These are phyloP conservation scores for Solanum ahanhuiri DNA, from an alignment of 257 asterid species.

Conservation along the genomic window DNA sequence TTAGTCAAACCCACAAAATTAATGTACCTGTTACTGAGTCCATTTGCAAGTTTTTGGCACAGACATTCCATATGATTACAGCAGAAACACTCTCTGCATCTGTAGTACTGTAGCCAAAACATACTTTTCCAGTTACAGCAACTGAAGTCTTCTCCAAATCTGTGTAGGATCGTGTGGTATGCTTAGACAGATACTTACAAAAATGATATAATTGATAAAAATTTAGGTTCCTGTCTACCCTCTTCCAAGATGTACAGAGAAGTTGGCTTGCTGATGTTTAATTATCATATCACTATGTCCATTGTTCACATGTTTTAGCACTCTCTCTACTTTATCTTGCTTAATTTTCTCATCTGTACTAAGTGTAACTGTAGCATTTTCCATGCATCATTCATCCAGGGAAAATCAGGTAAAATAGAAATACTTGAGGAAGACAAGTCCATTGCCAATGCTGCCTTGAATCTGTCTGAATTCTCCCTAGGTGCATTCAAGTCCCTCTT, in stretches of 20 bases:
- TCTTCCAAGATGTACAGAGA: background rate
- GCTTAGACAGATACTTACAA: background rate
- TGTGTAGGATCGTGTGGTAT: background rate
- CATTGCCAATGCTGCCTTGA: constrained; percentile 34
- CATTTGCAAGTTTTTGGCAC: background rate
- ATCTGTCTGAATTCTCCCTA: constrained; percentile 34
- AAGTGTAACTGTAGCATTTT: background rate
- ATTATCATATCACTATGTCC: background rate
- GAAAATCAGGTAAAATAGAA: constrained; percentile 6
- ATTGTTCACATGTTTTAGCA: background rate
- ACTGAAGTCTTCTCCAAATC: background rate
- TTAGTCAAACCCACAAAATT: background rate
- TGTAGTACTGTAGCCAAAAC: background rate
- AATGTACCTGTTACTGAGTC: background rate
- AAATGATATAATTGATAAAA: background rate
- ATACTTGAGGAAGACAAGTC: constrained; percentile 43
- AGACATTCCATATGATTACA: background rate
- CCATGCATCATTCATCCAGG: background rate
- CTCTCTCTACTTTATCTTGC: background rate
- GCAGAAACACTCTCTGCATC: background rate
- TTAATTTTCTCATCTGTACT: background rate
- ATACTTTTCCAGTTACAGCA: background rate
- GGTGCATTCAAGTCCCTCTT: constrained; percentile 18
- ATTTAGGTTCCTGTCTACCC: background rate
- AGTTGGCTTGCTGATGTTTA: background rate